Percentiles rank a stretch among this genome's conserved stretches.
Conservation (phyloP, 2,329 filamentous ascomycete genomes). For the Colletotrichum sp. region DNA sequence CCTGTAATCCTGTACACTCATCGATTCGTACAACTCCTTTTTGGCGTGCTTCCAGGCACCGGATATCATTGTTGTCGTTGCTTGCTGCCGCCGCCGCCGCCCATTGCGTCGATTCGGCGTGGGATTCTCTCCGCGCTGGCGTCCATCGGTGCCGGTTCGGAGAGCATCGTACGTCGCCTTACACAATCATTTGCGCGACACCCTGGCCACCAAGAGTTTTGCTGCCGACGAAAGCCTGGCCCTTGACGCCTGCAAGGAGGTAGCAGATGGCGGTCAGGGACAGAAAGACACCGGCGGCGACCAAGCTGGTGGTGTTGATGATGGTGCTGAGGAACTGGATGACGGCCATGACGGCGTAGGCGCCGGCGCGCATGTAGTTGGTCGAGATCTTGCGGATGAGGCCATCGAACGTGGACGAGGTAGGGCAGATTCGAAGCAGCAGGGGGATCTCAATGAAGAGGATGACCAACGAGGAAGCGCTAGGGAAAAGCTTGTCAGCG, state of each 20-base stretch:
- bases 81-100: background rate
- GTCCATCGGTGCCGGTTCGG: background rate
- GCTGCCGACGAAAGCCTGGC: slow-evolving; percentile 87
- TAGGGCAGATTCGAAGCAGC: slow-evolving; percentile 96
- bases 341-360: slow-evolving; percentile 81
- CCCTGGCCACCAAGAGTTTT: slow-evolving; percentile 95
- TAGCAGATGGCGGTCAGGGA: slow-evolving; percentile 83
- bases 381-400: slow-evolving; percentile 92
- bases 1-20: slow-evolving; percentile 10
- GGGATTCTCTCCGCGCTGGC: background rate
- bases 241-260: slow-evolving; percentile 76
- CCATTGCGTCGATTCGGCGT: background rate
- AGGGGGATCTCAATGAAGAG: slow-evolving; percentile 91
- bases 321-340: slow-evolving; percentile 86
- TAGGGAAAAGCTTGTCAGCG: slow-evolving; percentile 37
- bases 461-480: slow-evolving; percentile 74
- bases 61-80: slow-evolving; percentile 17
- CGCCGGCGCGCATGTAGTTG: slow-evolving; percentile 93
- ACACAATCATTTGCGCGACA: slow-evolving; percentile 98
- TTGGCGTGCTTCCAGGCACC: slow-evolving; percentile 14
- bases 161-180: slow-evolving; percentile 28
- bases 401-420: slow-evolving; percentile 84
- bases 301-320: slow-evolving; percentile 69
- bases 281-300: slow-evolving; percentile 85
- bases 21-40: background rate